phyloP scores from a whole-genome alignment of 179 eudicot genomes.

The Beta lomatogona region DNA sequence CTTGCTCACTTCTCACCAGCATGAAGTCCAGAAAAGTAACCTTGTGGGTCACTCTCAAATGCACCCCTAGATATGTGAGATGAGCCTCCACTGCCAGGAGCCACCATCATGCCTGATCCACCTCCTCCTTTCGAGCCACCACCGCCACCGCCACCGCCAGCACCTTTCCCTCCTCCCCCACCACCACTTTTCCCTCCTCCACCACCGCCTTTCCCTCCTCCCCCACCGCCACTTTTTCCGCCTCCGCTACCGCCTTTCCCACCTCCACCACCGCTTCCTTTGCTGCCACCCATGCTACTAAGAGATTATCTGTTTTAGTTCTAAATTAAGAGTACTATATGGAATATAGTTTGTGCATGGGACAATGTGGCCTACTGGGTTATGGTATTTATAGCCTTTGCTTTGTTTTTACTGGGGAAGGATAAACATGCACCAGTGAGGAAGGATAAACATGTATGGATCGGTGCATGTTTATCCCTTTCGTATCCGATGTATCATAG shows the following conservation, averaged over 20 bases:
- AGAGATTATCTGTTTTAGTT: too few relatives aligned
- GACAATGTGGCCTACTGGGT: too few relatives aligned
- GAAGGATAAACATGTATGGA: too few relatives aligned
- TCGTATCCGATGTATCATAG: too few relatives aligned
- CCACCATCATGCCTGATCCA: too few relatives aligned
- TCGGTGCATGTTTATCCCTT: too few relatives aligned
- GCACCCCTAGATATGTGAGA: conserved; percentile 9
- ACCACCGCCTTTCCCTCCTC: background rate
- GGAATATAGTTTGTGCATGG: too few relatives aligned
- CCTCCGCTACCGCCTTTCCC: background rate
- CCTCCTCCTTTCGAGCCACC: conserved; percentile 1
- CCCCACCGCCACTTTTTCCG: background rate
- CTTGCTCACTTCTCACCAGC: conserved; percentile 11
- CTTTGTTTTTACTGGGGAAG: too few relatives aligned
- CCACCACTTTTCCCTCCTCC: background rate
- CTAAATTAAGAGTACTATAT: too few relatives aligned
- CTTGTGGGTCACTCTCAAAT: conserved; percentile 26
- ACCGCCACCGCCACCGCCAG: background rate
- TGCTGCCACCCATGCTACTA: background rate
- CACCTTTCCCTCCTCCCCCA: conserved; percentile 5
- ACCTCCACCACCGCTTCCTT: conserved; percentile 4
- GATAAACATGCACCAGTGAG: too few relatives aligned
- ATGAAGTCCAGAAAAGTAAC: conserved; percentile 6
- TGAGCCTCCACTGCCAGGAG: background rate
- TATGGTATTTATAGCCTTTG: too few relatives aligned